Percentiles rank a stretch among this genome's conserved stretches.
Conservation (phyloP, 129 eudicot species). For the Artemisia annua region DNA sequence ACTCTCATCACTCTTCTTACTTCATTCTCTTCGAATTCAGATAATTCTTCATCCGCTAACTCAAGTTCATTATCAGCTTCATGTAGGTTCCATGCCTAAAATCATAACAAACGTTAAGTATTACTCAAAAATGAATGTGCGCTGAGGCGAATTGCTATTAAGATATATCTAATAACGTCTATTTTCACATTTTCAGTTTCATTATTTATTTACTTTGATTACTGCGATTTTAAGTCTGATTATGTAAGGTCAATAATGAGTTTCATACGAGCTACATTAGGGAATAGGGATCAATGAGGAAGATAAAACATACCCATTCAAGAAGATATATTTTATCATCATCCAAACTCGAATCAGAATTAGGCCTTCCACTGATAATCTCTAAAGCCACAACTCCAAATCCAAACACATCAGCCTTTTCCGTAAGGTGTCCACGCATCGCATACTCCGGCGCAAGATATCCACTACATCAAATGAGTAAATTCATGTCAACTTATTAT, state of each 20-base stretch:
- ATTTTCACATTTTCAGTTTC: no score
- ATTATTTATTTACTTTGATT: no score
- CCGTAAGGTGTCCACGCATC: conserved; percentile 92
- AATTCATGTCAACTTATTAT: conserved; percentile 1
- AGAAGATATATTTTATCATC: conserved; percentile 66
- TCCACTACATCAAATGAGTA: conserved; percentile 48
- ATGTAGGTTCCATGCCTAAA: conserved; percentile 80
- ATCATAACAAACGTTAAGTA: conserved; percentile 2
- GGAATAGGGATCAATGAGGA: neutral
- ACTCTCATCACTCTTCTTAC: conserved; percentile 49
- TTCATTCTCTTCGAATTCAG: conserved; percentile 47
- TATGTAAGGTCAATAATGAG: no score
- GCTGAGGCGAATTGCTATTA: no score
- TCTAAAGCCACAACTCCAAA: conserved; percentile 94
- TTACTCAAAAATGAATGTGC: no score
- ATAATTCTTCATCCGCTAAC: conserved; percentile 49
- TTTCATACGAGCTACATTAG: no score
- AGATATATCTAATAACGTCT: no score
- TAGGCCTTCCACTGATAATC: conserved; percentile 72
- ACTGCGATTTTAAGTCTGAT: no score
- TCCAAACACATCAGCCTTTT: conserved; percentile 85
- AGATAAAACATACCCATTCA: conserved; percentile 56
- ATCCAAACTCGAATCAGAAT: conserved; percentile 61
- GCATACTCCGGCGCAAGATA: conserved; percentile 96
- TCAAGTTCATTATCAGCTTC: conserved; percentile 54